phyloP scores from a whole-genome alignment of 2,329 filamentous ascomycete species.

The Torrubiellomyces zombiae region DNA sequence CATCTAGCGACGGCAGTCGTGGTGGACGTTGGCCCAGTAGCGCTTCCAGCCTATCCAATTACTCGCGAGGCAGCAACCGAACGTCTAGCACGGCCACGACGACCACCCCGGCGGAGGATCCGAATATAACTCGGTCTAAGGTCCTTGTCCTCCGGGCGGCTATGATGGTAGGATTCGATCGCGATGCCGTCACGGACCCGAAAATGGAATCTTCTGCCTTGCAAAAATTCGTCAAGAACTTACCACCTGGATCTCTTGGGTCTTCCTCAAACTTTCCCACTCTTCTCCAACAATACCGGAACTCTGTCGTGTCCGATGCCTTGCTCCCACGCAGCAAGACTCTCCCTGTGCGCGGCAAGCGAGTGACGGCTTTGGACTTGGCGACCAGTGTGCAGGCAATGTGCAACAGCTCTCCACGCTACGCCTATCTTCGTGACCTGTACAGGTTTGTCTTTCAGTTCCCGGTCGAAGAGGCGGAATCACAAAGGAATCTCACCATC shows the following conservation, averaged over 20 bases:
- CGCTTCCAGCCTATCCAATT: constrained; percentile 61
- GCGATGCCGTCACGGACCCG: constrained; percentile 30
- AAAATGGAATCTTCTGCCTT: constrained; percentile 36
- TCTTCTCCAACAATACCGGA: constrained; percentile 65
- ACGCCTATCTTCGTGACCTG: constrained; percentile 65
- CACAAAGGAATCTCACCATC: constrained; percentile 48
- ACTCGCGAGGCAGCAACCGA: constrained; percentile 52
- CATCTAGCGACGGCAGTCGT: constrained; percentile 38
- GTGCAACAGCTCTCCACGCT: constrained; percentile 47
- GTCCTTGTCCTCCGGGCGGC: constrained; percentile 70
- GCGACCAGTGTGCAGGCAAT: constrained; percentile 67
- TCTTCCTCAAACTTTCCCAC: constrained; percentile 50
- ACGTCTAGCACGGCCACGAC: constrained; percentile 60
- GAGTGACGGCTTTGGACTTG: constrained; percentile 55
- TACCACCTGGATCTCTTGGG: constrained; percentile 68
- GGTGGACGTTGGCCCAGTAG: constrained; percentile 68
- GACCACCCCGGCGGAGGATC: constrained; percentile 51
- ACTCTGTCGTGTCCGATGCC: constrained; percentile 57
- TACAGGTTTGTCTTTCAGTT: constrained; percentile 78
- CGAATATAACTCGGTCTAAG: constrained; percentile 63
- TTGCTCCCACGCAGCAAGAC: constrained; percentile 25
- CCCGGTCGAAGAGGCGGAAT: constrained; percentile 58
- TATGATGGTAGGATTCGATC: constrained; percentile 66
- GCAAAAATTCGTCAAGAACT: constrained; percentile 57
- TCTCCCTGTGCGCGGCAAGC: constrained; percentile 36